Base-by-base conservation (phyloP, 2,329 filamentous ascomycete genomes). In the Monosporascus cannonballus region DNA sequence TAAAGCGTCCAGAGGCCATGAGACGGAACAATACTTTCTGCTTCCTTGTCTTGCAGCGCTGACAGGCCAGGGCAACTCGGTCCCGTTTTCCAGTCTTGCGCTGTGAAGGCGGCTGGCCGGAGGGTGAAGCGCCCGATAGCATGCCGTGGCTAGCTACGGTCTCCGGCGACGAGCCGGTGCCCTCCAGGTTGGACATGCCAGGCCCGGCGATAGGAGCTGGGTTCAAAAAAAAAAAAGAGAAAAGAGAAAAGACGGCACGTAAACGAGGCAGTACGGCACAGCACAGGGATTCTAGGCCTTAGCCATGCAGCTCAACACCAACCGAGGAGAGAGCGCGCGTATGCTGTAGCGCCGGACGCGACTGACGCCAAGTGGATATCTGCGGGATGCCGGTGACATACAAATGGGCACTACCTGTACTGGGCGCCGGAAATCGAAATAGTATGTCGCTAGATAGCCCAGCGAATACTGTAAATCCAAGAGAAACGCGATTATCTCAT, bases 11-110 rank as follows among this genome's bases (percentile, higher is more conserved):
- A n/a, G 44, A 47, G 22, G 18, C 8, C 48, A 8, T 30, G 8
- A 2, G 42, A 6, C 42, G 18, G 36, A 25, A 15, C 22, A 45
- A 46, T 59, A 64, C 63, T 53, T 66, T 66, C 48, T 66, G 63
- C 51, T 66, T 66, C 25, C 63, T 57, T 6, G 59, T 64, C 49
- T 66, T 66, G 53, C 63, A 66, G 34, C 63, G 57, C 50, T 64
- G 61, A 30, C 61, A 66, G 36, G 63, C 63, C 41, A 66, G 47
- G 30, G 63, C 63, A 25, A 66, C 63, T 24, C 63, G 62, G 47
- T 66, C 63, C 30, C 63, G 62, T 54, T 64, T 66, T 34, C 55
- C 56, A 25, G 59, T 27, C 52, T 61, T 66, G 47, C 61, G 62
- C 34, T 60, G 60, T 14, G 54, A 27, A 24, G 54, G 39, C n/a